Conservation (phyloP, 441 rosid genomes). For the Adansonia madagascariensis region DNA sequence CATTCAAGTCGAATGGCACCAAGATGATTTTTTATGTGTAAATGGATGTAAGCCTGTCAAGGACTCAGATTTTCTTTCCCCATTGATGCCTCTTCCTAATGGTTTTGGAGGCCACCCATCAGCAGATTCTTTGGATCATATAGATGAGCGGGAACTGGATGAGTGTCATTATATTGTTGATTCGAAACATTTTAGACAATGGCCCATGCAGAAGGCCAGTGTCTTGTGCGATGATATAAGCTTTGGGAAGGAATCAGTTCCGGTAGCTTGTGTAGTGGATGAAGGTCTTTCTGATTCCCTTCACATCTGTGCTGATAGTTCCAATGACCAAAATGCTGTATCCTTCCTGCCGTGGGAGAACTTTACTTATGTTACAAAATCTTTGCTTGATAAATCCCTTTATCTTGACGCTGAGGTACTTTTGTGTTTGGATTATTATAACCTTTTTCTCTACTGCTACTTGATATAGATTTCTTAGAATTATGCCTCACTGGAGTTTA, state of each 20-base stretch:
- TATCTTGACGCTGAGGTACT: slow-evolving; percentile 65
- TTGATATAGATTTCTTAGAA: neutral
- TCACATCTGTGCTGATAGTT: slow-evolving; percentile 33
- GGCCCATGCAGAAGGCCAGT: slow-evolving; percentile 45
- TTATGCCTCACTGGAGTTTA: neutral
- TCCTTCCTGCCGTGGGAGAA: slow-evolving; percentile 76
- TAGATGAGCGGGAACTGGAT: slow-evolving; percentile 64
- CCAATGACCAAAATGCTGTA: slow-evolving; percentile 38
- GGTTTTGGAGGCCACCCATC: slow-evolving; percentile 34
- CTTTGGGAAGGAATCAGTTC: slow-evolving; percentile 79
- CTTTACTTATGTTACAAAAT: slow-evolving; percentile 68
- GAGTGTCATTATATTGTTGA: slow-evolving; percentile 84
- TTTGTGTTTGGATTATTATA: slow-evolving; percentile 23
- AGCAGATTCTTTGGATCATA: slow-evolving; percentile 36
- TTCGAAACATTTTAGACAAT: slow-evolving; percentile 56
- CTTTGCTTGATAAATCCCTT: slow-evolving; percentile 57
- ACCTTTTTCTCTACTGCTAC: neutral
- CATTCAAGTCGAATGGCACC: slow-evolving; percentile 87
- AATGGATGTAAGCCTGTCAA: slow-evolving; percentile 75
- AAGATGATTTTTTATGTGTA: slow-evolving; percentile 71
- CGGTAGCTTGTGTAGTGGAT: slow-evolving; percentile 75
- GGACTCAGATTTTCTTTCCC: slow-evolving; percentile 44
- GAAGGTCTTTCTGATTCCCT: slow-evolving; percentile 55
- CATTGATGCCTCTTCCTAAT: slow-evolving; percentile 51
- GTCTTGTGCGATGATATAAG: slow-evolving; percentile 83